These are phyloP conservation scores for Hericium rajendrae DNA, from an alignment of 768 basidiomycete genomes.

Conservation along the genomic window DNA sequence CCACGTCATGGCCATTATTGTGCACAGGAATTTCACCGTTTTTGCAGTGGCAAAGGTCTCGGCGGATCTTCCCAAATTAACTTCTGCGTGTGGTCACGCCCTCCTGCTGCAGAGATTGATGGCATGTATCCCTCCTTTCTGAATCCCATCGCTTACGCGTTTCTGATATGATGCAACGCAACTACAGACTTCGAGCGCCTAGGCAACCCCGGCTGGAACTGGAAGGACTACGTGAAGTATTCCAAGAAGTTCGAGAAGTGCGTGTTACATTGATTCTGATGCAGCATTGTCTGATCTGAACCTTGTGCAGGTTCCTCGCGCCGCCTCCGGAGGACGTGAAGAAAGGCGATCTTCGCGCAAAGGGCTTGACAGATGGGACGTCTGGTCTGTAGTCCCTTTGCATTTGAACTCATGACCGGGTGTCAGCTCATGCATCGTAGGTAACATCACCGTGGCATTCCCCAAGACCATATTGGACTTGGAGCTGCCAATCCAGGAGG, in stretches of 20 bases:
- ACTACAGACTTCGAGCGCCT: background rate
- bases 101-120: constrained; percentile 3
- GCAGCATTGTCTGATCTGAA: background rate
- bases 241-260: constrained; percentile 1
- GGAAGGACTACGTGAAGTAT: constrained; percentile 4
- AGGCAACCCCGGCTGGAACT: constrained; percentile 6
- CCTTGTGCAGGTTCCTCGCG: background rate
- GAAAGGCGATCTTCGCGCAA: background rate
- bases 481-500: background rate
- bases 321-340: background rate
- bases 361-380: background rate
- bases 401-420: background rate
- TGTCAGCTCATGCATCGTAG: background rate
- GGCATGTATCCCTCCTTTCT: background rate
- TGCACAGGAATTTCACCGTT: background rate
- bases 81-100: constrained; percentile 1
- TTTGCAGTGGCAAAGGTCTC: constrained; percentile 4
- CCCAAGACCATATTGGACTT: background rate
- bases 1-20: background rate
- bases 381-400: background rate
- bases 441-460: background rate
- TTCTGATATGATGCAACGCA: background rate
- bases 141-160: background rate
- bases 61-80: constrained; percentile 5
- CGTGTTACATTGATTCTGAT: background rate